A percentile compares a stretch with the other conserved stretches of the same genome.
These are phyloP conservation scores for Pneumocystis canis DNA, from an alignment of 1,139 yeast species.

Conservation along the genomic window DNA sequence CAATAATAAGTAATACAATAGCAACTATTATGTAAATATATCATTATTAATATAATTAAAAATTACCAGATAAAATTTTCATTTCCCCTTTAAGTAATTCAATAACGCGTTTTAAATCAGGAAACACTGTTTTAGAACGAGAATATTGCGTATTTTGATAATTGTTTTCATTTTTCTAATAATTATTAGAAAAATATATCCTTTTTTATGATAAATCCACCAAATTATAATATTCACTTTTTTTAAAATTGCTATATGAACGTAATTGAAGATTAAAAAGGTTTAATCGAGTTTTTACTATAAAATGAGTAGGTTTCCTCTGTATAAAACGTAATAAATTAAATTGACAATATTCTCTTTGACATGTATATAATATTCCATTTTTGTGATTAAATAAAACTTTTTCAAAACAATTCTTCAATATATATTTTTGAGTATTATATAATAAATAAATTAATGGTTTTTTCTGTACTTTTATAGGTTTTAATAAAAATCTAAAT, in stretches of 20 bases:
- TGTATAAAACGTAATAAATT: background rate
- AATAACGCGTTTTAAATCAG: background rate
- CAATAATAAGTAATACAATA: slow-evolving; percentile 41
- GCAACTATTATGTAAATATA: slow-evolving; percentile 31
- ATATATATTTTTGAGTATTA: background rate
- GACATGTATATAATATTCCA: background rate
- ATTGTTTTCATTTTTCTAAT: background rate
- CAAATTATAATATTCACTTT: background rate
- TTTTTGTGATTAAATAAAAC: background rate
- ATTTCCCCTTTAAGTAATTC: background rate
- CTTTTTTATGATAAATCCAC: background rate
- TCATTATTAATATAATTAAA: background rate
- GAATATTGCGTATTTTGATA: background rate
- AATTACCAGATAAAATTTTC: background rate
- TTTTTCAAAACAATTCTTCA: background rate
- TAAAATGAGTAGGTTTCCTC: background rate
- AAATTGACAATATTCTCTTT: background rate
- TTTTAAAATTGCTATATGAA: background rate
- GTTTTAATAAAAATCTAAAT: background rate
- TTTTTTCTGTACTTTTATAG: background rate
- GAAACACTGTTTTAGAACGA: background rate
- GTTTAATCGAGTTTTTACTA: background rate
- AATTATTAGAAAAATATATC: background rate
- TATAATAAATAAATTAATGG: background rate
- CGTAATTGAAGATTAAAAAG: background rate